Conservation (phyloP, 768 basidiomycete species). For the Trametes cingulata region DNA sequence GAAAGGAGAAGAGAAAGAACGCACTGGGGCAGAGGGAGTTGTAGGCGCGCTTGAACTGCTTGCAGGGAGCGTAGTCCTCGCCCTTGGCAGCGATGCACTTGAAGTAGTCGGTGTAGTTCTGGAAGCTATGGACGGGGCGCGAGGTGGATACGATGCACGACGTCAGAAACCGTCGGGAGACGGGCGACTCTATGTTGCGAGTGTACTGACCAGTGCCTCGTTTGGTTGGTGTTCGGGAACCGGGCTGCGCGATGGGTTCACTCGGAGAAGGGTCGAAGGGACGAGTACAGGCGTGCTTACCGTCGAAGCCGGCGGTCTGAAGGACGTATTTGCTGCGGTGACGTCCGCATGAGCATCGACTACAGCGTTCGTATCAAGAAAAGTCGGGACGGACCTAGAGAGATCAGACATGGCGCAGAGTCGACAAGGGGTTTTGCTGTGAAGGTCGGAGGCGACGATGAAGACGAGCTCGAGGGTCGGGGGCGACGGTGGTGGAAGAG, state of each 20-base stretch:
- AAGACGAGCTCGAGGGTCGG: slow-evolving; percentile 2
- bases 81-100: slow-evolving; percentile 97
- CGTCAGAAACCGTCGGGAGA: not conserved
- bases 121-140: slow-evolving; percentile 56
- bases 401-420: slow-evolving; percentile 57
- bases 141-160: not conserved
- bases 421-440: not conserved
- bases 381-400: slow-evolving; percentile 42
- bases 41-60: slow-evolving; percentile 96
- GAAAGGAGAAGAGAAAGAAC: slow-evolving; percentile 35
- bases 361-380: not conserved
- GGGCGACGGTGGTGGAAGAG: slow-evolving; percentile 9
- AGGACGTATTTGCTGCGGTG: slow-evolving; percentile 75
- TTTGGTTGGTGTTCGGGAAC: slow-evolving; percentile 92
- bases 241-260: slow-evolving; percentile 53
- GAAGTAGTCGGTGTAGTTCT: slow-evolving; percentile 99
- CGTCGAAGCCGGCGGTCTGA: slow-evolving; percentile 95
- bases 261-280: slow-evolving; percentile 8
- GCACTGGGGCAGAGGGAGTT: slow-evolving; percentile 96
- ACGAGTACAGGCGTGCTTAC: slow-evolving; percentile 38
- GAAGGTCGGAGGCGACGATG: slow-evolving; percentile 1
- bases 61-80: slow-evolving; percentile 97
- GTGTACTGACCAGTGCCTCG: slow-evolving; percentile 82
- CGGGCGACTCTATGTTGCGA: not conserved
- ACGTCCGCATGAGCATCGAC: not conserved